Evolutionary conservation across 345 rosid genomes (phyloP).

Genomic region (Brassica cretica): DNA sequence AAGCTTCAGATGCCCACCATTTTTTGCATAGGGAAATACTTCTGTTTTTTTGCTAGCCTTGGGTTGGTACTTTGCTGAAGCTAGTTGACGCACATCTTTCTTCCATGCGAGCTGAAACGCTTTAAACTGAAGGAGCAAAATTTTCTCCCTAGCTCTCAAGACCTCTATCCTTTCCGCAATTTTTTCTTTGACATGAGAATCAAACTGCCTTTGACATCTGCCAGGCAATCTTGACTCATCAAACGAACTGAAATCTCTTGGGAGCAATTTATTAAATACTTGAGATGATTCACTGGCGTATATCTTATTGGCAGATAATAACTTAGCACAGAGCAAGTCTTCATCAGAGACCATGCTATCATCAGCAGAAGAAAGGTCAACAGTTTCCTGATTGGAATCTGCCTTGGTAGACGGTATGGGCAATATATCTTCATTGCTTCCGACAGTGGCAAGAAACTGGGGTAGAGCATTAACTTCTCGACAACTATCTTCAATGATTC

Average conservation of each 20-base stretch:
- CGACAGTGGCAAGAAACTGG: slow-evolving; percentile 30
- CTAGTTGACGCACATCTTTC: slow-evolving; percentile 68
- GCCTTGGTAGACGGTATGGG: slow-evolving; percentile 30
- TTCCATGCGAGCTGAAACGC: slow-evolving; percentile 78
- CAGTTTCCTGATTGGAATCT: slow-evolving; percentile 26
- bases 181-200: slow-evolving; percentile 48
- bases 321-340: slow-evolving; percentile 45
- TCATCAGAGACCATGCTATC: slow-evolving; percentile 25
- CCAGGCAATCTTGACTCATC: slow-evolving; percentile 41
- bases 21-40: slow-evolving; percentile 46
- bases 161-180: slow-evolving; percentile 48
- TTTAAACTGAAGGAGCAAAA: slow-evolving; percentile 71
- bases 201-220: slow-evolving; percentile 35
- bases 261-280: slow-evolving; percentile 53
- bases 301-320: slow-evolving; percentile 64
- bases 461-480: slow-evolving; percentile 65
- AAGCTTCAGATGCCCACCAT: slow-evolving; percentile 57
- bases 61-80: slow-evolving; percentile 55
- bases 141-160: slow-evolving; percentile 74
- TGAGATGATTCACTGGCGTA: slow-evolving; percentile 58
- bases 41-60: slow-evolving; percentile 73
- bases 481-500: slow-evolving; percentile 57
- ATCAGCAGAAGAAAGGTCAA: slow-evolving; percentile 33
- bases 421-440: slow-evolving; percentile 36
- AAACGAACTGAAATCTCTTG: slow-evolving; percentile 39